phyloP scores from a whole-genome alignment of 1,139 yeast species.

The Taphrina sp. region DNA sequence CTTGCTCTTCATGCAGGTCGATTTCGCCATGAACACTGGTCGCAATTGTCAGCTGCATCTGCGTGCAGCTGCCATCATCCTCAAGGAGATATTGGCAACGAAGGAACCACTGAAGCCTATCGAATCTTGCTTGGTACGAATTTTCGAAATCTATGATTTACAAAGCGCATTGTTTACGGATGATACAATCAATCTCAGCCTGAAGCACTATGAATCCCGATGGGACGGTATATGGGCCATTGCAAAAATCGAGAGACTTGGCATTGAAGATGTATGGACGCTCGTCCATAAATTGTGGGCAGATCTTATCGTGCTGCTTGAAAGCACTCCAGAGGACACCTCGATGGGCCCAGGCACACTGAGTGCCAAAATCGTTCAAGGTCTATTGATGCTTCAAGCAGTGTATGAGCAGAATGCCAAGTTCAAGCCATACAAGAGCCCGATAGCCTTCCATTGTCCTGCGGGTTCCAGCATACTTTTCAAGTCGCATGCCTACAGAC shows the following conservation, averaged over 20 bases:
- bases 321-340: too few relatives aligned
- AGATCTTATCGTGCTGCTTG: neutral
- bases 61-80: constrained; percentile 9
- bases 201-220: neutral
- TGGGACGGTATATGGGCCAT: neutral
- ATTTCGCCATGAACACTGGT: neutral
- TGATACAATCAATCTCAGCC: neutral
- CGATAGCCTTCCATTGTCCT: neutral
- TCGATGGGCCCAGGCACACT: too few relatives aligned
- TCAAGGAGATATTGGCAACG: neutral
- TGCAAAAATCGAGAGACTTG: too few relatives aligned
- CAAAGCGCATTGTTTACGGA: neutral
- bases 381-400: neutral
- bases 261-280: constrained; percentile 6
- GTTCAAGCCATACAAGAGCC: too few relatives aligned
- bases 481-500: neutral
- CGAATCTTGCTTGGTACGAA: neutral
- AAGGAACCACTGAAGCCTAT: neutral
- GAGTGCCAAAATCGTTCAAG: neutral
- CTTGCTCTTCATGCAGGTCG: constrained; percentile 10
- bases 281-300: constrained; percentile 4
- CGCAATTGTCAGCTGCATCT: neutral
- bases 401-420: neutral
- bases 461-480: neutral
- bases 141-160: constrained; percentile 3